phyloP scores from a whole-genome alignment of 129 eudicot species.

The Deinandra increscens region DNA sequence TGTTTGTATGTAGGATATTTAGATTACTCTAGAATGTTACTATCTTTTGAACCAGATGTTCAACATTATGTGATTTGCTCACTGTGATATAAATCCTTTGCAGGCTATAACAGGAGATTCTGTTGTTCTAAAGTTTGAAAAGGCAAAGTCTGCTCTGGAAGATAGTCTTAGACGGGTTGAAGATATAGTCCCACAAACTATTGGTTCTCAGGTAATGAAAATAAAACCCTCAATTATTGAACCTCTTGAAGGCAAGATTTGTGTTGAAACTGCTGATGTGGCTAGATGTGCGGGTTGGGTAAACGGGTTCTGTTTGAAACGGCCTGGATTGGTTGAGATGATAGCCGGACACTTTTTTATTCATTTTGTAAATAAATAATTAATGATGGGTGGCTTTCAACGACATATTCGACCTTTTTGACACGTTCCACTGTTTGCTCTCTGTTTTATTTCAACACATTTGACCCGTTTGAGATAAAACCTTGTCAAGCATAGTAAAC shows the following conservation, averaged over 20 bases:
- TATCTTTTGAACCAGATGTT: neutral
- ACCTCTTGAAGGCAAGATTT: neutral
- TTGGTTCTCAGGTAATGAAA: slow-evolving; percentile 81
- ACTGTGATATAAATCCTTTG: slow-evolving; percentile 6
- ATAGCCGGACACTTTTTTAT: neutral
- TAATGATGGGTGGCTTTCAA: neutral
- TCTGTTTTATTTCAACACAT: neutral
- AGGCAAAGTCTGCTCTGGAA: slow-evolving; percentile 72
- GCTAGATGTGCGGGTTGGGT: neutral
- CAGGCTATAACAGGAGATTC: slow-evolving; percentile 98
- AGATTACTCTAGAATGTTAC: neutral
- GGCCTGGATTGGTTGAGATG: neutral
- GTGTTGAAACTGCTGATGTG: neutral
- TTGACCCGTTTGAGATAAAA: neutral
- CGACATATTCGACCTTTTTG: neutral
- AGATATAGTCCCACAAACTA: slow-evolving; percentile 84
- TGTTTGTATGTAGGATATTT: neutral
- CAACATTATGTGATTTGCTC: neutral
- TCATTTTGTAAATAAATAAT: neutral
- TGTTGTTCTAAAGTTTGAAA: slow-evolving; percentile 76
- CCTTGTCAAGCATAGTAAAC: neutral
- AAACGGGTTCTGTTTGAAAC: neutral
- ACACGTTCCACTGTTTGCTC: neutral
- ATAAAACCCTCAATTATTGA: neutral
- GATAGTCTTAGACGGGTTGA: slow-evolving; percentile 83